Evolutionary conservation across 2,329 filamentous ascomycete genomes (phyloP), one percentile per base, ranked within the genome.

Genomic region (Thermochaetoides dissita): DNA sequence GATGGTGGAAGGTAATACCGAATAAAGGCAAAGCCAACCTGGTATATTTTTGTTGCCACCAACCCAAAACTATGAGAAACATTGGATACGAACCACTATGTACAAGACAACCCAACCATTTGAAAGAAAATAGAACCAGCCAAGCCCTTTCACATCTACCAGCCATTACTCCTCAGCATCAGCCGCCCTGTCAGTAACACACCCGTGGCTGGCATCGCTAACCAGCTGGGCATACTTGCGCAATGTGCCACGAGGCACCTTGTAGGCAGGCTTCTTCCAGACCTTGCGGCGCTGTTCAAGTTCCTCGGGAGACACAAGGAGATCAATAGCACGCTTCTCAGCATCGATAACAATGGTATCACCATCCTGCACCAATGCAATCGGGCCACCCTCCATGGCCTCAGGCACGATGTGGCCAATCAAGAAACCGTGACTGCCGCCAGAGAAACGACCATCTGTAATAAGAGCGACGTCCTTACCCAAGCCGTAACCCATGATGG

Each of bases 371-470:
- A 91, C 81, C 8, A 94, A 70, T 10, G 75, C 86, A 48, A 94
- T 91, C 2, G 86, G 86, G 0, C 86, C 86, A 39, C 86, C 86
- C 50, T 84, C 83, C 57, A 84, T 80, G 7, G 86, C 86, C 64
- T 94, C 86, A 28, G 86, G 86, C 34, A 88, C 84, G 48, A 94
- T 82, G 63, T 91, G 84, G 1, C 84, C 84, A 54, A 91, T 89
- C 52, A 91, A 67, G 72, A 91, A 91, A 34, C 84, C 84, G 71
- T 91, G 84, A 47, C 76, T 82, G 40, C 84, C 86, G 44, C 86
- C 86, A 7, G 76, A 82, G 69, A 86, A 88, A 34, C 83, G 76
- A 0, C 78, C 78, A 53, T 87, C 81, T 2, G 81, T 84, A 46
- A 86, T 69, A 37, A 86, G 72, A 1, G 81, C 81, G 10, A 84